Conservation (phyloP, 202 grass and related monocot genomes). For the Schoenoplectus triqueter region DNA sequence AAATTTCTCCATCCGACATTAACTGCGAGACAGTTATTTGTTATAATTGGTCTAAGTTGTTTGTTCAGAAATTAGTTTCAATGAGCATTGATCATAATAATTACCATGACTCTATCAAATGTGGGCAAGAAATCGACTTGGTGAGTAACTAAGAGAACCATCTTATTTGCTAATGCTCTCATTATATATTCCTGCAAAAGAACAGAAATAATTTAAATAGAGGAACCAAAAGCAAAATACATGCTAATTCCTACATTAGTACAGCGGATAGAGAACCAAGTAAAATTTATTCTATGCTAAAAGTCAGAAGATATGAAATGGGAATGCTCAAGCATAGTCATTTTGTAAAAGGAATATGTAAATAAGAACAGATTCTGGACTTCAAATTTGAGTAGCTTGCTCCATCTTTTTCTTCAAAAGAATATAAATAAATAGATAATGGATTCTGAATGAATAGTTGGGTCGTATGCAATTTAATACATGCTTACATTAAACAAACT, state of each 20-base stretch:
- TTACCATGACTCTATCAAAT: conserved; percentile 84
- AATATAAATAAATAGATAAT: not conserved
- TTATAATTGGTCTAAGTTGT: conserved; percentile 1
- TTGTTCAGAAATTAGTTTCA: not conserved
- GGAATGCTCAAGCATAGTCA: not conserved
- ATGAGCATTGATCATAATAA: conserved; percentile 3
- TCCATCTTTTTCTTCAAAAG: not conserved
- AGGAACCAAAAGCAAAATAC: not conserved
- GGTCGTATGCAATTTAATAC: no score
- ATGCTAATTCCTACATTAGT: not conserved
- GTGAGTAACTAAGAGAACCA: conserved; percentile 81
- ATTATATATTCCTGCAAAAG: conserved; percentile 83
- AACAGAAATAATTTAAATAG: conserved; percentile 24
- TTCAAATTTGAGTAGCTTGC: not conserved
- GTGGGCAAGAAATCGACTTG: conserved; percentile 93
- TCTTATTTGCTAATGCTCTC: conserved; percentile 78
- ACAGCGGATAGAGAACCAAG: not conserved
- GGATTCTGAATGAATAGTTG: not conserved
- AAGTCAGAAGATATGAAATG: not conserved
- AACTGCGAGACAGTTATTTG: conserved; percentile 51
- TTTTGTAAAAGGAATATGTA: not conserved
- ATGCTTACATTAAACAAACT: conserved; percentile 79
- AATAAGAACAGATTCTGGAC: not conserved
- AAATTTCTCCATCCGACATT: conserved; percentile 80
- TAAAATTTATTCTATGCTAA: conserved; percentile 1